These are phyloP conservation scores for Yamadazyma sp. DNA, from an alignment of 1,139 yeast genomes.

Conservation along the genomic window DNA sequence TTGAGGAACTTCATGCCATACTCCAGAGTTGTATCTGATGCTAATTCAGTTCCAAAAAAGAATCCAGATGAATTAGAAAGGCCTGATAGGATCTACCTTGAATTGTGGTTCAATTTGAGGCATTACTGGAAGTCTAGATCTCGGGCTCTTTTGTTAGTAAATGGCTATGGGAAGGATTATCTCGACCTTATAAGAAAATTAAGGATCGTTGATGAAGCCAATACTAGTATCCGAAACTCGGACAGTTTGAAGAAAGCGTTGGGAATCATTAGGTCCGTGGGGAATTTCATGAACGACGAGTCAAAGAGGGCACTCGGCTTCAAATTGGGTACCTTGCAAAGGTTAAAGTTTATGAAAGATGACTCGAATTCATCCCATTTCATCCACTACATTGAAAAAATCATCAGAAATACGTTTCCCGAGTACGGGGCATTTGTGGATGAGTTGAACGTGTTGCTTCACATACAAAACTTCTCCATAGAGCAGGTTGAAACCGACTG, in stretches of 20 bases:
- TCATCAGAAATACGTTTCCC: constrained; percentile 75
- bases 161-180: constrained; percentile 74
- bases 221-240: constrained; percentile 59
- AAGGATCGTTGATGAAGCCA: constrained; percentile 65
- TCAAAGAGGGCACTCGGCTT: constrained; percentile 84
- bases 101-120: constrained; percentile 73
- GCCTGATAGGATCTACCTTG: constrained; percentile 78
- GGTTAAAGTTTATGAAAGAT: constrained; percentile 85
- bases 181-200: constrained; percentile 65
- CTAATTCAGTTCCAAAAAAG: constrained; percentile 47
- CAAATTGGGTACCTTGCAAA: constrained; percentile 74
- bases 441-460: constrained; percentile 64
- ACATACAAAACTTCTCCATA: constrained; percentile 66
- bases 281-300: constrained; percentile 89
- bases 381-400: constrained; percentile 82
- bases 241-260: constrained; percentile 65
- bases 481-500: constrained; percentile 79
- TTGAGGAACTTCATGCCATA: constrained; percentile 74
- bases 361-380: constrained; percentile 76
- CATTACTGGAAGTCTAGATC: constrained; percentile 87
- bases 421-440: constrained; percentile 75
- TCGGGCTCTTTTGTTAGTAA: constrained; percentile 66
- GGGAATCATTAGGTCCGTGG: constrained; percentile 78
- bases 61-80: constrained; percentile 69
- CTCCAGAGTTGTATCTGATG: constrained; percentile 48